These are phyloP conservation scores for Komagataella populi DNA, from an alignment of 805 yeast species.

Conservation along the genomic window DNA sequence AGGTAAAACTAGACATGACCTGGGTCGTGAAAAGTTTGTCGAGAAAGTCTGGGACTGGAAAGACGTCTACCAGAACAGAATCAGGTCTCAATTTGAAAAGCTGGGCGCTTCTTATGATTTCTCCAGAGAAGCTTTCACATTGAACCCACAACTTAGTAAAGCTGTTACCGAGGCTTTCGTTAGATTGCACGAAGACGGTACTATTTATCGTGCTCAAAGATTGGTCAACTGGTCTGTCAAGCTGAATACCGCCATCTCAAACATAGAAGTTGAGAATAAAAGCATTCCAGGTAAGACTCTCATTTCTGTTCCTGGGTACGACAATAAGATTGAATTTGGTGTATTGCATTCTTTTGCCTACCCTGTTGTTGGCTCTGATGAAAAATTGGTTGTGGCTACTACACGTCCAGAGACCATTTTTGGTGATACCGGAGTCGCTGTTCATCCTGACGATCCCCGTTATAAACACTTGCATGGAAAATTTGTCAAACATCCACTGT, in stretches of 20 bases:
- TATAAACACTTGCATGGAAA: constrained; percentile 93
- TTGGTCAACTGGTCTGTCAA: constrained; percentile 95
- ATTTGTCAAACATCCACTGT: constrained; percentile 80
- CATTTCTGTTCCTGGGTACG: constrained; percentile 81
- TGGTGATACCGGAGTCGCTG: constrained; percentile 97
- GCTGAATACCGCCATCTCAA: constrained; percentile 88
- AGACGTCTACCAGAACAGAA: constrained; percentile 78
- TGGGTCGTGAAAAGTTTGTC: constrained; percentile 82
- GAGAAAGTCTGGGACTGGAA: constrained; percentile 98
- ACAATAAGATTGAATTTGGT: constrained; percentile 87
- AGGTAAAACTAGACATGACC: constrained; percentile 85
- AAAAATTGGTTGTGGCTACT: constrained; percentile 84
- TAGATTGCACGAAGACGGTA: constrained; percentile 84
- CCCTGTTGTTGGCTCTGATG: constrained; percentile 74
- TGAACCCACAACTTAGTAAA: constrained; percentile 61
- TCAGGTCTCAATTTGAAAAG: constrained; percentile 69
- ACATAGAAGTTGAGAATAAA: constrained; percentile 92
- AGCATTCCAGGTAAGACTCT: constrained; percentile 72
- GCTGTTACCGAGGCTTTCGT: constrained; percentile 90
- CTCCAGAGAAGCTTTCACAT: constrained; percentile 88
- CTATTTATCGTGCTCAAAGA: constrained; percentile 86
- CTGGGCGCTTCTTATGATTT: constrained; percentile 97
- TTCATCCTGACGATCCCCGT: constrained; percentile 90
- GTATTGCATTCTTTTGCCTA: constrained; percentile 93
- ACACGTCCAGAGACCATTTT: constrained; percentile 98